These are phyloP conservation scores for Cadophora malorum DNA, from an alignment of 2,329 filamentous ascomycete species.

Conservation along the genomic window DNA sequence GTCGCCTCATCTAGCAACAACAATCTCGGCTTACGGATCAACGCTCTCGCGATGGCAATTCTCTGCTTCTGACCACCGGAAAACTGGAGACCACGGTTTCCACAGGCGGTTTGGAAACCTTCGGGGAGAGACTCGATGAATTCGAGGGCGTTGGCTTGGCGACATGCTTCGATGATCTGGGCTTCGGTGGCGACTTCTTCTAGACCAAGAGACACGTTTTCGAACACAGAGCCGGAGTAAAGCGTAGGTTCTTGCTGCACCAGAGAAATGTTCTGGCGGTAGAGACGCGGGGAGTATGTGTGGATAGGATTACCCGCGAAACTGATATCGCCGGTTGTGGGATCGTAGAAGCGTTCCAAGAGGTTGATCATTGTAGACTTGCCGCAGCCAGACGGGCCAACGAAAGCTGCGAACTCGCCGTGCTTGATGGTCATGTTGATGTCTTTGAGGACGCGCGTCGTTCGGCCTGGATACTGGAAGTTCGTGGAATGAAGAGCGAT, in stretches of 20 bases:
- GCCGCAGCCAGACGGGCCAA: slow-evolving; percentile 64
- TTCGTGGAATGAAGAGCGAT: slow-evolving; percentile 16
- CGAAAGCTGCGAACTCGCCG: slow-evolving; percentile 73
- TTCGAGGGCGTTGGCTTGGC: slow-evolving; percentile 56
- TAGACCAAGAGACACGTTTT: slow-evolving; percentile 73
- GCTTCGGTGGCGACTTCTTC: slow-evolving; percentile 32
- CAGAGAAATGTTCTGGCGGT: slow-evolving; percentile 56
- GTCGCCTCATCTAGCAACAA: slow-evolving; percentile 83
- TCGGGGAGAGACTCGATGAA: slow-evolving; percentile 58
- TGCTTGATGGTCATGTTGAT: slow-evolving; percentile 53
- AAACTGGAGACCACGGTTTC: slow-evolving; percentile 81
- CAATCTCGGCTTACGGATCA: slow-evolving; percentile 20
- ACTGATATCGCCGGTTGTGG: slow-evolving; percentile 25
- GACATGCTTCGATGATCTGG: slow-evolving; percentile 47
- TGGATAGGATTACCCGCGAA: slow-evolving; percentile 54
- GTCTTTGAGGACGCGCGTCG: slow-evolving; percentile 20
- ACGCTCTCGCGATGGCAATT: slow-evolving; percentile 83
- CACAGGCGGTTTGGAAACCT: slow-evolving; percentile 80
- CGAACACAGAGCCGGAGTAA: slow-evolving; percentile 70
- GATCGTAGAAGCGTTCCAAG: slow-evolving; percentile 82
- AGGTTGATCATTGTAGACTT: slow-evolving; percentile 75
- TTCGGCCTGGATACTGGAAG: slow-evolving; percentile 26
- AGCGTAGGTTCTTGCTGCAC: slow-evolving; percentile 57
- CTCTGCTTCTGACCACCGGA: slow-evolving; percentile 94
- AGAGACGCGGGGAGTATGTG: slow-evolving; percentile 62